phyloP scores from a whole-genome alignment of 805 yeast genomes.

The Lipomyces mesembrius region DNA sequence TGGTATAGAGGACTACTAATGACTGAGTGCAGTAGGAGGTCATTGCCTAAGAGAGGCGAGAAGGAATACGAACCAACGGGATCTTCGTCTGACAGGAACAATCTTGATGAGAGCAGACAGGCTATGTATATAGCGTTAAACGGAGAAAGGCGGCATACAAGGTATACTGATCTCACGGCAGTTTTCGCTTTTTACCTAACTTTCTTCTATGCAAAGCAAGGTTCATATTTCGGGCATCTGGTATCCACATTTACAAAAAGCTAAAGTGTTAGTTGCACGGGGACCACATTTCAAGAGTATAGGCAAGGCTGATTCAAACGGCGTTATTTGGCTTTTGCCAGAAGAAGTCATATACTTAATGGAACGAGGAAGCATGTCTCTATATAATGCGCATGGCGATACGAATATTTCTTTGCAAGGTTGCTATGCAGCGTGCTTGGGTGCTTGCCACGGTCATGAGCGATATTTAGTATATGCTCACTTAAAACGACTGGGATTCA shows the following conservation, averaged over 20 bases:
- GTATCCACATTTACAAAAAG: slow-evolving; percentile 46
- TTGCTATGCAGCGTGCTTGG: slow-evolving; percentile 60
- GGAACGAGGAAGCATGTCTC: slow-evolving; percentile 73
- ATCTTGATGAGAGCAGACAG: slow-evolving; percentile 59
- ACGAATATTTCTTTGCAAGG: slow-evolving; percentile 63
- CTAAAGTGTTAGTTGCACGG: slow-evolving; percentile 55
- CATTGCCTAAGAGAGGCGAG: slow-evolving; percentile 73
- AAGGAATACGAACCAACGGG: slow-evolving; percentile 89
- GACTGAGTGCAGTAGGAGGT: slow-evolving; percentile 21
- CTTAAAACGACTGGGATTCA: slow-evolving; percentile 77
- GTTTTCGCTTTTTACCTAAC: not conserved
- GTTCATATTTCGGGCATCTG: slow-evolving; percentile 60
- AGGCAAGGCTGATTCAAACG: slow-evolving; percentile 61
- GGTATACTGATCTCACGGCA: slow-evolving; percentile 17
- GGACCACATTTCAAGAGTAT: slow-evolving; percentile 77
- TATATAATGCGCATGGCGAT: slow-evolving; percentile 45
- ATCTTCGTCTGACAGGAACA: slow-evolving; percentile 55
- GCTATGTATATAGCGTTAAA: slow-evolving; percentile 74
- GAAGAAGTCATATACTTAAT: slow-evolving; percentile 77
- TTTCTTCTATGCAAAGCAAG: slow-evolving; percentile 44
- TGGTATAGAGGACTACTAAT: not conserved
- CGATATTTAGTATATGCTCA: slow-evolving; percentile 70
- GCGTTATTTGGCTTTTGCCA: slow-evolving; percentile 58
- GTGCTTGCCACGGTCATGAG: slow-evolving; percentile 53
- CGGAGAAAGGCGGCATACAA: slow-evolving; percentile 45